Percentiles rank a stretch among this genome's conserved stretches.
Evolutionary conservation across 805 yeast species (phyloP).

Genomic region (Phaffomyces thermotolerans): DNA sequence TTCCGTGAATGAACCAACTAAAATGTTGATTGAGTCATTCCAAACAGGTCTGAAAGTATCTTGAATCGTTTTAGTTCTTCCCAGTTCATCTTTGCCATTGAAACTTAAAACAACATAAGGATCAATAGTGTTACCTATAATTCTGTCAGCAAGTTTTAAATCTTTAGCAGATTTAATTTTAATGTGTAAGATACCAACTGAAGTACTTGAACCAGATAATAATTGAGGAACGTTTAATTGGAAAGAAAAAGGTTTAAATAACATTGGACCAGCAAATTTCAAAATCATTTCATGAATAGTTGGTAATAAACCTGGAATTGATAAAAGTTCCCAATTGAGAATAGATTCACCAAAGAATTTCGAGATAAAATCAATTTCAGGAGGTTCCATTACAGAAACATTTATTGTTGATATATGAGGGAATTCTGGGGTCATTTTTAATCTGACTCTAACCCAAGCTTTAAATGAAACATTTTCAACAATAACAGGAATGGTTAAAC

Average conservation of each 20-base stretch:
- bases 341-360: slow-evolving; percentile 68
- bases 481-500: slow-evolving; percentile 70
- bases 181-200: slow-evolving; percentile 80
- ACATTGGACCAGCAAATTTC: slow-evolving; percentile 82
- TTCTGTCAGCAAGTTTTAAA: slow-evolving; percentile 57
- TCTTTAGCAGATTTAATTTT: slow-evolving; percentile 59
- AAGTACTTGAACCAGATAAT: slow-evolving; percentile 77
- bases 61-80: slow-evolving; percentile 58
- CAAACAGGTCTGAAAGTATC: slow-evolving; percentile 72
- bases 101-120: slow-evolving; percentile 76
- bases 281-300: slow-evolving; percentile 79
- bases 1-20: slow-evolving; percentile 70
- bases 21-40: slow-evolving; percentile 70
- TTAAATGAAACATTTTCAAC: slow-evolving; percentile 75
- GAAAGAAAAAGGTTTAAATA: slow-evolving; percentile 85
- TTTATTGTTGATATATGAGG: slow-evolving; percentile 93
- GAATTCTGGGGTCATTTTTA: slow-evolving; percentile 83
- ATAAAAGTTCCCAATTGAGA: slow-evolving; percentile 81
- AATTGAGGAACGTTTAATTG: slow-evolving; percentile 89
- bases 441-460: slow-evolving; percentile 68
- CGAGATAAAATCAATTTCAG: slow-evolving; percentile 78
- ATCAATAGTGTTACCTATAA: slow-evolving; percentile 74
- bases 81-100: slow-evolving; percentile 43
- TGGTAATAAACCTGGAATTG: slow-evolving; percentile 80
- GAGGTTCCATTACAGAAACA: slow-evolving; percentile 78